phyloP scores from a whole-genome alignment of 1,284 basidiomycete genomes.

The Calocybe gambosa region DNA sequence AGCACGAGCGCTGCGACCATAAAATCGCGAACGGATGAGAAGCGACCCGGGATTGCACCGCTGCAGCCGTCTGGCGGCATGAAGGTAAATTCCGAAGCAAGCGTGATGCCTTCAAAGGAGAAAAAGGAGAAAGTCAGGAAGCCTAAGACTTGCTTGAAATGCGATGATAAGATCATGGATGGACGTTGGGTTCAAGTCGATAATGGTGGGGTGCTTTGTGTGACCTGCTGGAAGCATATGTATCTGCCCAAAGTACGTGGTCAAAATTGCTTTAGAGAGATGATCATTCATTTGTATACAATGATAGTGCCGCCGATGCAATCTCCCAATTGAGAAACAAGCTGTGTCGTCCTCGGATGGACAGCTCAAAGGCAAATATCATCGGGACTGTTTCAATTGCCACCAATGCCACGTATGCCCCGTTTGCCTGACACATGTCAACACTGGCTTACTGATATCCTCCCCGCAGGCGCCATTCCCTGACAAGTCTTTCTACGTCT shows the following conservation, averaged over 20 bases:
- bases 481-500: conserved; percentile 84
- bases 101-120: conserved; percentile 9
- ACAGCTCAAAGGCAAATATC: conserved; percentile 90
- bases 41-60: conserved; percentile 37
- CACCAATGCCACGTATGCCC: conserved; percentile 66
- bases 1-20: conserved; percentile 10
- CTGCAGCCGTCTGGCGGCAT: conserved; percentile 51
- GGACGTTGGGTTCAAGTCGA: conserved; percentile 78
- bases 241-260: conserved; percentile 77
- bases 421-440: conserved; percentile 6
- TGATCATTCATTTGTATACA: conserved; percentile 3
- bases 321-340: conserved; percentile 78
- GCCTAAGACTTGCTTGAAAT: conserved; percentile 56
- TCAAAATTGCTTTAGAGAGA: conserved; percentile 3
- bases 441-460: conserved; percentile 1
- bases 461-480: conserved; percentile 72
- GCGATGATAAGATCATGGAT: conserved; percentile 64
- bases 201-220: conserved; percentile 72
- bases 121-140: conserved; percentile 26
- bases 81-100: conserved; percentile 32
- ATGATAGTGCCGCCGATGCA: conserved; percentile 75
- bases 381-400: conserved; percentile 85
- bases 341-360: conserved; percentile 89
- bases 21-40: conserved; percentile 34
- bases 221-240: conserved; percentile 89